Conservation (phyloP, 257 asterid species). For the Rehmannia glutinosa region DNA sequence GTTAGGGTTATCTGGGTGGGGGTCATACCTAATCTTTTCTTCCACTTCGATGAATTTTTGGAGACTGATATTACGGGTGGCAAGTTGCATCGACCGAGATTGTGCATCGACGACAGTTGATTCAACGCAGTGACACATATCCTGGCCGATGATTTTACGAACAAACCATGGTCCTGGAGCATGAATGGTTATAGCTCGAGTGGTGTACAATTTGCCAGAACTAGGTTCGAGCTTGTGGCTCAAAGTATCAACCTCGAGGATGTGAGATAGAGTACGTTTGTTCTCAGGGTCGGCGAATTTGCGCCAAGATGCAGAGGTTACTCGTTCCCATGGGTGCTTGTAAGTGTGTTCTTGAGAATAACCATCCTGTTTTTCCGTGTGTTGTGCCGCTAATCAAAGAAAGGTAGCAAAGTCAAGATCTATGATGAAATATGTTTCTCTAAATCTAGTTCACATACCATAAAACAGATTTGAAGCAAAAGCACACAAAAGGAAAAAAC, state of each 20-base stretch:
- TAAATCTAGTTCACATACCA: neutral
- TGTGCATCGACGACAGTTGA: slow-evolving; percentile 78
- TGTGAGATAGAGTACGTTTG: slow-evolving; percentile 77
- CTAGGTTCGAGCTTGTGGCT: slow-evolving; percentile 65
- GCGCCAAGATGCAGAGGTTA: slow-evolving; percentile 97
- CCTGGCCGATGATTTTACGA: slow-evolving; percentile 78
- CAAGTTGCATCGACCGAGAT: slow-evolving; percentile 75
- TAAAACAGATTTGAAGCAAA: neutral
- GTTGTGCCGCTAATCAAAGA: neutral
- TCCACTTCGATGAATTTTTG: slow-evolving; percentile 84
- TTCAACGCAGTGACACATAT: slow-evolving; percentile 90
- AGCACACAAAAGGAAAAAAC: neutral
- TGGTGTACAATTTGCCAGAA: slow-evolving; percentile 71
- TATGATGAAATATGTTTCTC: neutral
- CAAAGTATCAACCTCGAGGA: slow-evolving; percentile 84
- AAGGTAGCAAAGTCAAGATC: neutral
- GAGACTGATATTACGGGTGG: slow-evolving; percentile 85
- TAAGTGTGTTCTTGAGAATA: slow-evolving; percentile 81
- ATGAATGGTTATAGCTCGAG: slow-evolving; percentile 82
- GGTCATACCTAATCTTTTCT: slow-evolving; percentile 91
- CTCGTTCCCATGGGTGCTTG: slow-evolving; percentile 97
- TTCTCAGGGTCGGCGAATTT: slow-evolving; percentile 90
- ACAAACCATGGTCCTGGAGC: slow-evolving; percentile 99
- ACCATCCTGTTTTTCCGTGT: slow-evolving; percentile 46
- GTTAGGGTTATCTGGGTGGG: slow-evolving; percentile 81